Conservation (phyloP, 495 filamentous ascomycete species). For the Filosporella fistucella region DNA sequence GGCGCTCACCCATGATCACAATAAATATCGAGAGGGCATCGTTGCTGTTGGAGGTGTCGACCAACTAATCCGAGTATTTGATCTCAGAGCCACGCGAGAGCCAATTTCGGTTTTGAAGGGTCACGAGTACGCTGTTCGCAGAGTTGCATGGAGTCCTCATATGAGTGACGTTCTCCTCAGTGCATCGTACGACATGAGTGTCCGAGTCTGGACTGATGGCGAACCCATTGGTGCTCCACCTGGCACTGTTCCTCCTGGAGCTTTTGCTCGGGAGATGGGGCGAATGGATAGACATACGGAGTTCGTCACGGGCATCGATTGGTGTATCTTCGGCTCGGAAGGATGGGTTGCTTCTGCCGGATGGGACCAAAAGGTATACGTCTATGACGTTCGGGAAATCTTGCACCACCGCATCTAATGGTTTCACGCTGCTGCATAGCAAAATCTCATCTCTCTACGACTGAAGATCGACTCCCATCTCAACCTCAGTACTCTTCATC, state of each 20-base stretch:
- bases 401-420: too few species aligned
- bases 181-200: conserved; percentile 97
- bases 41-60: conserved; percentile 92
- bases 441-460: too few species aligned
- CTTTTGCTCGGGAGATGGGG: conserved; percentile 62
- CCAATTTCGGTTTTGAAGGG: conserved; percentile 69
- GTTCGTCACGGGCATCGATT: conserved; percentile 96
- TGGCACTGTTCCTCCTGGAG: conserved; percentile 22
- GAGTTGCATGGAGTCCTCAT: conserved; percentile 88
- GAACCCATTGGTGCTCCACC: conserved; percentile 34
- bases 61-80: conserved; percentile 77
- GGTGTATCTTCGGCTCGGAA: conserved; percentile 93
- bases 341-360: conserved; percentile 92
- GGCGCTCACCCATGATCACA: conserved; percentile 95
- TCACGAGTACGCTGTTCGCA: conserved; percentile 86
- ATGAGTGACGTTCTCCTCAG: conserved; percentile 77
- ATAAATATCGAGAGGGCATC: conserved; percentile 84
- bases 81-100: conserved; percentile 68
- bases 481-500: too few species aligned
- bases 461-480: too few species aligned
- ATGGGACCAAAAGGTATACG: conserved; percentile 86
- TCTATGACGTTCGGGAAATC: conserved; percentile 80
- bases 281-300: conserved; percentile 90
- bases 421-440: too few species aligned
- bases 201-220: conserved; percentile 85